Conservation (phyloP, 2,329 filamentous ascomycete genomes). For the Mycosphaerella sp. region DNA sequence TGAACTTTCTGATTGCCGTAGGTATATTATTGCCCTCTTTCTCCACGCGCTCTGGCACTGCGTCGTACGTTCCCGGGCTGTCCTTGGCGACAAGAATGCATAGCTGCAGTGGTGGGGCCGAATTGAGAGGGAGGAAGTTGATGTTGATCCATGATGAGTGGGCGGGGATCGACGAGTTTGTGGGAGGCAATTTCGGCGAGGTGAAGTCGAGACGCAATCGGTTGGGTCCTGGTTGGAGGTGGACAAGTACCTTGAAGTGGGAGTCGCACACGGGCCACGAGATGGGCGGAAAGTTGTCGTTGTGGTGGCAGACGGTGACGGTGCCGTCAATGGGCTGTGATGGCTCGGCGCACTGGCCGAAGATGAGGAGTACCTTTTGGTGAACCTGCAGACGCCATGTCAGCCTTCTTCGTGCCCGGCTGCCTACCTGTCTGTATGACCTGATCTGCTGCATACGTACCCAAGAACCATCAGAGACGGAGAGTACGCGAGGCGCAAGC, state of each 20-base stretch:
- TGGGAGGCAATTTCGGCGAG: constrained; percentile 71
- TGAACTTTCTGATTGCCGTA: constrained; percentile 78
- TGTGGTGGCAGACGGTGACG: constrained; percentile 71
- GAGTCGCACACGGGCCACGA: constrained; percentile 84
- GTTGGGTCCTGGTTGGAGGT: constrained; percentile 88
- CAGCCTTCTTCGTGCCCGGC: background rate
- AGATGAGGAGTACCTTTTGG: constrained; percentile 79
- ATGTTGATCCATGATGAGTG: constrained; percentile 76
- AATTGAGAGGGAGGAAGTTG: constrained; percentile 76
- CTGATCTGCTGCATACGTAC: constrained; percentile 51
- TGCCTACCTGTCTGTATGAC: background rate
- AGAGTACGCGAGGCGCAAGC: constrained; percentile 73
- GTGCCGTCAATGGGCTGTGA: constrained; percentile 68
- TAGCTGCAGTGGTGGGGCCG: constrained; percentile 77
- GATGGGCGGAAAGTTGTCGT: constrained; percentile 76
- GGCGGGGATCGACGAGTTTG: constrained; percentile 58
- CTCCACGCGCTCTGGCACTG: constrained; percentile 65
- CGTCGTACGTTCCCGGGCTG: constrained; percentile 78
- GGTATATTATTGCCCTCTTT: constrained; percentile 78
- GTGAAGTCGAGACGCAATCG: constrained; percentile 77
- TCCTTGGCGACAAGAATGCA: constrained; percentile 84
- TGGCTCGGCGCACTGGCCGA: constrained; percentile 73
- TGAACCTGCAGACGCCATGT: constrained; percentile 60
- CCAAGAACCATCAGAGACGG: constrained; percentile 76
- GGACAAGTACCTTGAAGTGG: constrained; percentile 84